These are phyloP conservation scores for Tuber microsphaerosporum DNA, from an alignment of 495 filamentous ascomycete genomes.

Conservation along the genomic window DNA sequence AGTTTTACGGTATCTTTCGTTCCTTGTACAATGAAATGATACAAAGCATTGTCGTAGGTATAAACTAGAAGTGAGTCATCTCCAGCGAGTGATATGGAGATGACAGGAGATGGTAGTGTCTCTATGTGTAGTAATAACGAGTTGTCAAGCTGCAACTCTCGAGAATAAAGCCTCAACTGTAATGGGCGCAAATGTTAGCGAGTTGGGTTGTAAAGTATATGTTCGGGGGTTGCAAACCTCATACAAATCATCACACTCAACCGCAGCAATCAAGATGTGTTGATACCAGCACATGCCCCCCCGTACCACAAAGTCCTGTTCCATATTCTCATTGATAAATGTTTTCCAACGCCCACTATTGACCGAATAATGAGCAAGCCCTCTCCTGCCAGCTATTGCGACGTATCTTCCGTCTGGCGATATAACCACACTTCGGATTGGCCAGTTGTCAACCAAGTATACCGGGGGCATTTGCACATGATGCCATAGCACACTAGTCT, in stretches of 20 bases:
- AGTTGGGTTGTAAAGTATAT: slow-evolving; percentile 3
- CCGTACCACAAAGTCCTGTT: slow-evolving; percentile 83
- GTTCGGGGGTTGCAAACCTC: slow-evolving; percentile 50
- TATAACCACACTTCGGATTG: slow-evolving; percentile 74
- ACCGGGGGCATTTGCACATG: slow-evolving; percentile 74
- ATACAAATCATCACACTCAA: slow-evolving; percentile 73
- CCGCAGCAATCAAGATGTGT: slow-evolving; percentile 88
- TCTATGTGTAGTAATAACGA: slow-evolving; percentile 65
- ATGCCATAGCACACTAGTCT: slow-evolving; percentile 79
- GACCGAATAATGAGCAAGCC: slow-evolving; percentile 91
- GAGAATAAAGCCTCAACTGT: slow-evolving; percentile 79
- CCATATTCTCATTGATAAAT: slow-evolving; percentile 70
- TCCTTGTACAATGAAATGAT: slow-evolving; percentile 81
- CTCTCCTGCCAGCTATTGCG: slow-evolving; percentile 84
- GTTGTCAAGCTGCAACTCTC: slow-evolving; percentile 72
- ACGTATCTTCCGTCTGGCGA: slow-evolving; percentile 91
- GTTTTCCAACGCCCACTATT: slow-evolving; percentile 93
- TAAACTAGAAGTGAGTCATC: slow-evolving; percentile 94
- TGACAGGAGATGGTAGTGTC: slow-evolving; percentile 71
- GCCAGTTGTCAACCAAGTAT: slow-evolving; percentile 87
- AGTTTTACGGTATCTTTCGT: slow-evolving; percentile 63
- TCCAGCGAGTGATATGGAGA: slow-evolving; percentile 77
- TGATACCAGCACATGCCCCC: slow-evolving; percentile 99
- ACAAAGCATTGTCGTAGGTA: slow-evolving; percentile 90
- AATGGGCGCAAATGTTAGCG: background rate